Conservation (phyloP, 2,329 filamentous ascomycete genomes). For the Cladosporium sp. region DNA sequence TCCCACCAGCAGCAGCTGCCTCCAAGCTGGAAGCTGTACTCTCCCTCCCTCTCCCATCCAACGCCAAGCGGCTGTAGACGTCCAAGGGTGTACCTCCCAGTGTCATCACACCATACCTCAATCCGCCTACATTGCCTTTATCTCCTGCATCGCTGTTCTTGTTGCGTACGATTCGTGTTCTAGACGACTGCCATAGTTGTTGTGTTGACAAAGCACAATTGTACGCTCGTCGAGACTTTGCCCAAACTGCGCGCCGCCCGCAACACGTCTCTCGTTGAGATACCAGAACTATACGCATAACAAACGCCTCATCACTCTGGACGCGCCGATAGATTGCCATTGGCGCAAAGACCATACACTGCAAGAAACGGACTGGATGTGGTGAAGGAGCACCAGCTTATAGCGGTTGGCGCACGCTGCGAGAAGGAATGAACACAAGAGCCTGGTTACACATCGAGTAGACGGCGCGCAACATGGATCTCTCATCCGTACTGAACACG, state of each 20-base stretch:
- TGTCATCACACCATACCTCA: background rate
- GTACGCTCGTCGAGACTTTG: background rate
- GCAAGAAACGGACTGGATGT: background rate
- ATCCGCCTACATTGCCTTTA: background rate
- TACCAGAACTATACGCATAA: background rate
- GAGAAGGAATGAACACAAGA: conserved; percentile 7
- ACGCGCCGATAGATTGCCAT: background rate
- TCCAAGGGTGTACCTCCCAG: too few relatives aligned
- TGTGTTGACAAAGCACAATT: background rate
- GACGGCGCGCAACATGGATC: conserved; percentile 25
- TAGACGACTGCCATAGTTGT: background rate
- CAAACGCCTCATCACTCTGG: background rate
- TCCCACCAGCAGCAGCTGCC: too few relatives aligned
- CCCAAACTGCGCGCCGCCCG: background rate
- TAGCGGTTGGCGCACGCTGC: conserved; percentile 3
- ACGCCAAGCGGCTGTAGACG: conserved; percentile 2
- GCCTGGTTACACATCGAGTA: conserved; percentile 2
- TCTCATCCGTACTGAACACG: conserved; percentile 29
- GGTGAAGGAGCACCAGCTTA: background rate
- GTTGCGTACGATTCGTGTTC: background rate
- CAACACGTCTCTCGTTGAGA: background rate
- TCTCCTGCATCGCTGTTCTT: background rate
- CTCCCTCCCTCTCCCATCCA: background rate
- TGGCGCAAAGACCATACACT: background rate
- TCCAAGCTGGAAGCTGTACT: background rate